Conservation (phyloP, 1,284 basidiomycete genomes). For the Leccinum pachyderme region DNA sequence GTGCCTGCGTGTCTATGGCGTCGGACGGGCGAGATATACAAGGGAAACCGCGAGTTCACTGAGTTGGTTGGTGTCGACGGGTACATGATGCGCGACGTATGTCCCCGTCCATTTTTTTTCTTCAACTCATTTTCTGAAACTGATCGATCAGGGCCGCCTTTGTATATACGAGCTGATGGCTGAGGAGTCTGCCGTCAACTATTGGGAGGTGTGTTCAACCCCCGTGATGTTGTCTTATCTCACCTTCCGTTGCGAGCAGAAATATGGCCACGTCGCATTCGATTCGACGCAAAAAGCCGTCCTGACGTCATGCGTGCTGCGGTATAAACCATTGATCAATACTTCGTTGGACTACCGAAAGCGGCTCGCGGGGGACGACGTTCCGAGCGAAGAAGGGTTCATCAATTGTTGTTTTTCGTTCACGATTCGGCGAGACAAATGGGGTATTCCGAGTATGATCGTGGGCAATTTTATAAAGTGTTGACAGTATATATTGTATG, state of each 20-base stretch:
- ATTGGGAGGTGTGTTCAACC: constrained; percentile 80
- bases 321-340: constrained; percentile 63
- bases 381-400: constrained; percentile 58
- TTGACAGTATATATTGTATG: constrained; percentile 28
- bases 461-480: constrained; percentile 82
- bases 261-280: constrained; percentile 94
- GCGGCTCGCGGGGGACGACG: constrained; percentile 21
- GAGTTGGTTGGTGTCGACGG: constrained; percentile 85
- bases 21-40: constrained; percentile 97
- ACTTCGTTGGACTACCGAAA: constrained; percentile 26
- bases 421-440: constrained; percentile 88
- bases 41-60: constrained; percentile 93
- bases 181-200: constrained; percentile 94
- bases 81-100: constrained; percentile 75
- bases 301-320: constrained; percentile 88
- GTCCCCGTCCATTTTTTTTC: constrained; percentile 28
- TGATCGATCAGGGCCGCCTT: constrained; percentile 63
- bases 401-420: constrained; percentile 96
- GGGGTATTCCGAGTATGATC: constrained; percentile 91
- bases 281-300: constrained; percentile 88
- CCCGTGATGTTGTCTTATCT: background rate
- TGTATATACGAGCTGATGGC: constrained; percentile 99
- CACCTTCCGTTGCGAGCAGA: constrained; percentile 41
- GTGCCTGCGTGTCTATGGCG: constrained; percentile 97
- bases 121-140: background rate